Conservation (phyloP, 352 stramenopile species). For the Phytophthora pini region DNA sequence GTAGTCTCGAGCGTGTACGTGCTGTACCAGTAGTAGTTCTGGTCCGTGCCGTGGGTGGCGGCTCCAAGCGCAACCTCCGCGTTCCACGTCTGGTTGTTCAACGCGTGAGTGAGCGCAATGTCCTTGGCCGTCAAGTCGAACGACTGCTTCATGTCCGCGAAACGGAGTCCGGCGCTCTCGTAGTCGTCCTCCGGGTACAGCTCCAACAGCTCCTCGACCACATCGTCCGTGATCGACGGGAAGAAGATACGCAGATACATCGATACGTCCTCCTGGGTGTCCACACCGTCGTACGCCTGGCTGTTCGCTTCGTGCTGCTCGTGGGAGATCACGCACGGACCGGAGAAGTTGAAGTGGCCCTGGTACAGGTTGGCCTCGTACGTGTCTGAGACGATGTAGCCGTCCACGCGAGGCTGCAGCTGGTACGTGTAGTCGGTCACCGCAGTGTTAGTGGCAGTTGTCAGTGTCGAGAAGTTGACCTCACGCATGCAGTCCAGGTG, state of each 20-base stretch:
- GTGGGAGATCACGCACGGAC: constrained; percentile 35
- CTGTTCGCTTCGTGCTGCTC: constrained; percentile 30
- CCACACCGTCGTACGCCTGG: constrained; percentile 16
- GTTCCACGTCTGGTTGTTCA: constrained; percentile 39
- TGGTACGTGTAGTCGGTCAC: constrained; percentile 21
- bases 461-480: constrained; percentile 18
- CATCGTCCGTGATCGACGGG: constrained; percentile 30
- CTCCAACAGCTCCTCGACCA: constrained; percentile 20
- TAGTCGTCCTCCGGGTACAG: constrained; percentile 32
- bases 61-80: constrained; percentile 19
- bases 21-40: constrained; percentile 41
- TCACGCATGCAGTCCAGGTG: constrained; percentile 36
- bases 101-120: constrained; percentile 23
- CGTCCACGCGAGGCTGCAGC: constrained; percentile 33
- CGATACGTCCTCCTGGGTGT: constrained; percentile 21
- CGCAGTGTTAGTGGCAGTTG: no score
- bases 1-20: constrained; percentile 22
- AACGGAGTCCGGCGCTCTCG: constrained; percentile 30
- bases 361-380: constrained; percentile 39
- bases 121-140: constrained; percentile 31
- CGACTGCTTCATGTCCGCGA: constrained; percentile 36
- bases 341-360: constrained; percentile 41
- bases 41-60: constrained; percentile 27
- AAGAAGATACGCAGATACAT: constrained; percentile 37
- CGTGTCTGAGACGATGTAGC: constrained; percentile 34